Conservation (phyloP, 2,329 filamentous ascomycete genomes). For the Cercospora sp. region DNA sequence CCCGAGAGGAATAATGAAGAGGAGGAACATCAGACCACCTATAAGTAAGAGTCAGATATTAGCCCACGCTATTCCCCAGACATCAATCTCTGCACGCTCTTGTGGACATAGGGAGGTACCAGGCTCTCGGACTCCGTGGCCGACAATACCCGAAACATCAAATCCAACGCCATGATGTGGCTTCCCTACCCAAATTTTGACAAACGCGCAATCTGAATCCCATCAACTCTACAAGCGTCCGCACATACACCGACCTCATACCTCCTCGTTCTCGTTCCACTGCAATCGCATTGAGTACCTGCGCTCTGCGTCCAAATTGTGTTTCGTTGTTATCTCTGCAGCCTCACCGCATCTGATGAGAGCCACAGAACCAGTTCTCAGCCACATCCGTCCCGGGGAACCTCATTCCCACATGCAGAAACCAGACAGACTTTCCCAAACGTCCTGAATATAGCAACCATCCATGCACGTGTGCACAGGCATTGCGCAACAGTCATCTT, state of each 20-base stretch:
- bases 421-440: neutral
- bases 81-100: neutral
- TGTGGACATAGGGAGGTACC: too few species aligned
- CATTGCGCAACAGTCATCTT: neutral
- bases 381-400: neutral
- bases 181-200: neutral
- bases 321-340: conserved; percentile 6
- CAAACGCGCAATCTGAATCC: neutral
- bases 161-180: neutral
- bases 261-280: neutral
- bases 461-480: neutral
- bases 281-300: too few species aligned
- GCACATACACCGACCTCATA: neutral
- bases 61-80: neutral
- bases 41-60: neutral
- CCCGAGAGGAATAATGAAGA: too few species aligned
- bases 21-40: neutral
- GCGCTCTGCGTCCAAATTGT: neutral
- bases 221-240: too few species aligned
- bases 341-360: neutral
- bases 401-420: neutral
- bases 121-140: neutral
- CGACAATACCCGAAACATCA: neutral
- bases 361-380: neutral
- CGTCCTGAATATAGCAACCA: neutral